Evolutionary conservation across 441 rosid species (phyloP).

Genomic region (Pelargonium exstipulatum): DNA sequence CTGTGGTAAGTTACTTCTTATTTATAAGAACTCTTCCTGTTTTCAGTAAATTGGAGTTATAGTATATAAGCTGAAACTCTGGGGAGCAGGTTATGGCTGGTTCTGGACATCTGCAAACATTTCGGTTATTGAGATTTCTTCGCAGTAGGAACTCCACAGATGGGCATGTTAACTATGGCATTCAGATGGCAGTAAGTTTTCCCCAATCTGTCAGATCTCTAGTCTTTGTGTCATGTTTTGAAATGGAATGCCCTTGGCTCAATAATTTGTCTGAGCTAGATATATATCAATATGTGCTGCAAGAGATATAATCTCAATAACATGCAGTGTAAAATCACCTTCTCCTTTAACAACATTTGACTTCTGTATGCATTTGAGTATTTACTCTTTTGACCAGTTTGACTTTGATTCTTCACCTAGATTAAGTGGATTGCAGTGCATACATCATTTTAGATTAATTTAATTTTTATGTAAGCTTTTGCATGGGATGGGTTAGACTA

Average conservation of each 20-base stretch:
- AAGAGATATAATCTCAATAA: not conserved
- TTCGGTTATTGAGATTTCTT: constrained; percentile 82
- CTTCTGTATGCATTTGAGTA: not conserved
- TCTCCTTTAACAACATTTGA: not conserved
- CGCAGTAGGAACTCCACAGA: constrained; percentile 69
- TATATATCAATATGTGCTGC: not conserved
- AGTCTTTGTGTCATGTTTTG: not conserved
- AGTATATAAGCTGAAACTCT: constrained; percentile 19
- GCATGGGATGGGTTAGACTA: constrained; percentile 6
- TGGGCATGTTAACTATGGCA: constrained; percentile 89
- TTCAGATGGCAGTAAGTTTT: constrained; percentile 83
- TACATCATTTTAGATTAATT: not conserved
- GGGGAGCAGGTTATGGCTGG: constrained; percentile 88
- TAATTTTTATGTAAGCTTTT: not conserved
- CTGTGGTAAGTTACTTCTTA: constrained; percentile 50
- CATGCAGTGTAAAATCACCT: not conserved
- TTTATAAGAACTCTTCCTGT: not conserved
- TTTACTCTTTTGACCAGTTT: not conserved
- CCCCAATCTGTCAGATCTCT: constrained; percentile 15
- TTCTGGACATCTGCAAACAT: constrained; percentile 82
- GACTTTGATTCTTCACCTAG: not conserved
- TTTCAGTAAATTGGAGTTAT: constrained; percentile 15
- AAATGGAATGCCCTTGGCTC: not conserved
- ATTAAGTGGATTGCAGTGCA: not conserved
- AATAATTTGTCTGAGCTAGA: not conserved